phyloP scores from a whole-genome alignment of 2,329 filamentous ascomycete species.

The Trichophyton verrucosum region DNA sequence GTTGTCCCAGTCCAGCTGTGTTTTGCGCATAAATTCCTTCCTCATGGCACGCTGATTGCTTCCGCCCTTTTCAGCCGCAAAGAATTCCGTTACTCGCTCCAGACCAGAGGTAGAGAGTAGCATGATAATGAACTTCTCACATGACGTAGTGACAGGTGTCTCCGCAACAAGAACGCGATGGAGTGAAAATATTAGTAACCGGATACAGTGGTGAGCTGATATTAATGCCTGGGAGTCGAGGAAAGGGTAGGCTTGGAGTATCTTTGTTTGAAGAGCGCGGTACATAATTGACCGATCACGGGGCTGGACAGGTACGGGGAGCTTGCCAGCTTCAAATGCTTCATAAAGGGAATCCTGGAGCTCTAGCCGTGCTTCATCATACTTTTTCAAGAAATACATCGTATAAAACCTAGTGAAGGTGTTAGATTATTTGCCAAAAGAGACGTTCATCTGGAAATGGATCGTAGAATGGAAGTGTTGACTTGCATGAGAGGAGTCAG shows the following conservation, averaged over 20 bases:
- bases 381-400: slow-evolving; percentile 32
- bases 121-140: slow-evolving; percentile 31
- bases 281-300: slow-evolving; percentile 26
- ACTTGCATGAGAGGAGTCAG: slow-evolving; percentile 32
- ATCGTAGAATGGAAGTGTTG: neutral
- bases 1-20: slow-evolving; percentile 27
- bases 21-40: slow-evolving; percentile 34
- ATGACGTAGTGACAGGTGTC: slow-evolving; percentile 16
- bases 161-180: slow-evolving; percentile 27
- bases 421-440: neutral
- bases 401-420: slow-evolving; percentile 27
- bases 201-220: slow-evolving; percentile 32
- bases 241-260: slow-evolving; percentile 30
- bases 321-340: slow-evolving; percentile 28
- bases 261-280: slow-evolving; percentile 25
- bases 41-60: slow-evolving; percentile 30
- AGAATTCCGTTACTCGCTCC: slow-evolving; percentile 29
- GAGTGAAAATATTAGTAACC: slow-evolving; percentile 29
- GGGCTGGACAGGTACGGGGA: slow-evolving; percentile 27
- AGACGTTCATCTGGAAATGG: neutral
- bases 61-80: slow-evolving; percentile 33
- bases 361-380: slow-evolving; percentile 26
- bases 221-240: slow-evolving; percentile 28
- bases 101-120: slow-evolving; percentile 30
- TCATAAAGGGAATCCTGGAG: slow-evolving; percentile 27